A percentile compares a stretch with the other conserved stretches of the same genome.
Evolutionary conservation across 1,284 basidiomycete species (phyloP).

Genomic region (Ganoderma boninense): DNA sequence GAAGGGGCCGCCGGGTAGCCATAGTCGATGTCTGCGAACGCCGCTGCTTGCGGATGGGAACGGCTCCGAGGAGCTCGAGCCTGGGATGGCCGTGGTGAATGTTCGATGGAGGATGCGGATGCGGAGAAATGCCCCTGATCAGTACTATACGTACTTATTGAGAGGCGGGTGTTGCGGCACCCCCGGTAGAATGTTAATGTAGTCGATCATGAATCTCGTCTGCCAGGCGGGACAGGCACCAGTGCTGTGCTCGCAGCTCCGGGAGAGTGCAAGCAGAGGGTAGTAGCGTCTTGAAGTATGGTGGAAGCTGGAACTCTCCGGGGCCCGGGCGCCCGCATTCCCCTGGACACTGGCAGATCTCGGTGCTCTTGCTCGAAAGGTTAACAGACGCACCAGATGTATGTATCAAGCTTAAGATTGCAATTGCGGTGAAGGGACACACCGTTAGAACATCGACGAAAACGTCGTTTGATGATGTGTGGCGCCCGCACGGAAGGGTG

Average conservation of each 20-base stretch:
- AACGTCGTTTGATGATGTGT: background rate
- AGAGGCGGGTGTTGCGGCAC: background rate
- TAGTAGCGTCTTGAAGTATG: too few relatives aligned
- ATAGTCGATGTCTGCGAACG: too few relatives aligned
- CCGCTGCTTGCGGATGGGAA: background rate
- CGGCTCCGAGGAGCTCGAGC: background rate
- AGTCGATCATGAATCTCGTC: too few relatives aligned
- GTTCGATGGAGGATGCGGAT: background rate
- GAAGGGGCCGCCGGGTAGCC: too few relatives aligned
- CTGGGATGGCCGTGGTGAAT: background rate
- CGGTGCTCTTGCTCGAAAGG: background rate
- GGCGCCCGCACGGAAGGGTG: background rate
- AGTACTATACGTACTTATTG: background rate
- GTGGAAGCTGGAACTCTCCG: background rate
- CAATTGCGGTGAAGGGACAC: background rate
- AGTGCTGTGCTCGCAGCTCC: too few relatives aligned
- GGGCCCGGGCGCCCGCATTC: background rate
- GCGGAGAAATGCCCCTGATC: background rate
- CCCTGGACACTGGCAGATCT: background rate
- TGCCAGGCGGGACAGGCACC: too few relatives aligned
- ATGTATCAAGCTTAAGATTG: background rate
- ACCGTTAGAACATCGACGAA: background rate
- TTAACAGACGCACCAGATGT: background rate
- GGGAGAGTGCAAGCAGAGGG: too few relatives aligned
- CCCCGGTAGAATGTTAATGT: background rate